Conservation (phyloP, 768 basidiomycete genomes). For the Strobilomyces echinocephalus region DNA sequence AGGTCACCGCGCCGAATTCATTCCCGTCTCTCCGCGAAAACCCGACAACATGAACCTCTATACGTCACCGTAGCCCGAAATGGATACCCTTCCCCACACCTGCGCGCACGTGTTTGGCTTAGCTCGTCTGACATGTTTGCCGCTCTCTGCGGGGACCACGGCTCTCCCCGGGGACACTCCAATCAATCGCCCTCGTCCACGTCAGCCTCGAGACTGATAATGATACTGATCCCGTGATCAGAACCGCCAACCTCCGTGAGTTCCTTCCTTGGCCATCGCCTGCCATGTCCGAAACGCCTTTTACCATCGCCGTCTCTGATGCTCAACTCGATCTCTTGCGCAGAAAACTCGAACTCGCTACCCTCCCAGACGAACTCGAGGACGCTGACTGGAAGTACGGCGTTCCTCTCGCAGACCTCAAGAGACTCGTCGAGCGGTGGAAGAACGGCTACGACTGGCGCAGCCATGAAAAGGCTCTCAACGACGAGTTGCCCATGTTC, state of each 20-base stretch:
- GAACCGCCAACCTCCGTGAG: no score
- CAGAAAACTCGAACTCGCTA: constrained; percentile 43
- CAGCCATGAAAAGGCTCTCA: constrained; percentile 46
- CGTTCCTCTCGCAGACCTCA: constrained; percentile 43
- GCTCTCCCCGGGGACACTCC: background rate
- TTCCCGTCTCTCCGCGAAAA: background rate
- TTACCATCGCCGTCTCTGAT: constrained; percentile 46
- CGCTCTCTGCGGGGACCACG: background rate
- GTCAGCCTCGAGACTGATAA: background rate
- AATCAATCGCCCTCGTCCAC: background rate
- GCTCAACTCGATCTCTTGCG: constrained; percentile 36
- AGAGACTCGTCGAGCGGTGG: constrained; percentile 48
- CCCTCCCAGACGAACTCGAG: constrained; percentile 57
- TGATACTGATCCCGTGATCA: background rate
- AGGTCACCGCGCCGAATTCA: background rate
- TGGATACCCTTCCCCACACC: constrained; percentile 1
- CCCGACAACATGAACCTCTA: background rate
- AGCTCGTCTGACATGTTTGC: background rate
- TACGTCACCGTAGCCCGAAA: constrained; percentile 8
- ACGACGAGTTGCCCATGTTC: constrained; percentile 52
- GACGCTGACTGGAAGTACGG: constrained; percentile 50
- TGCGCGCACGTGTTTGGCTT: background rate
- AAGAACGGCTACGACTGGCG: constrained; percentile 53
- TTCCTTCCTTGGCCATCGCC: background rate
- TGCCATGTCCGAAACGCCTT: constrained; percentile 34